These are phyloP conservation scores for Coemansia sp. DNA, from an alignment of 192 early-diverging fungal genomes.

Conservation along the genomic window DNA sequence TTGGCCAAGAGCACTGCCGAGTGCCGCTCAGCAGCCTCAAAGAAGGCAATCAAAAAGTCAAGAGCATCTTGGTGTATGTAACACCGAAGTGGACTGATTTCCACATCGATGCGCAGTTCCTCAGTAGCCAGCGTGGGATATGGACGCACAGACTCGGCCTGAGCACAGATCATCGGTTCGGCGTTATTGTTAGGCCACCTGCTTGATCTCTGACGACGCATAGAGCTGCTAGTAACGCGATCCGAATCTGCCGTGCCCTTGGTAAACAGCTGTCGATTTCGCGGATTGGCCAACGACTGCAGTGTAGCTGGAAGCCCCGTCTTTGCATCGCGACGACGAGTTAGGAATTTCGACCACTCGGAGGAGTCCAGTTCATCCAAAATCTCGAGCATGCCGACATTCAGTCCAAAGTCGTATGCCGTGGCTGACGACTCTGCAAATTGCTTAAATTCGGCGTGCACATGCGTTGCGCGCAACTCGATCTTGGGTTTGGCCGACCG, in stretches of 20 bases:
- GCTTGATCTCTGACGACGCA: conserved; percentile 41
- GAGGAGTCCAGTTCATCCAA: conserved; percentile 53
- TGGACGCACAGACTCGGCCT: conserved; percentile 53
- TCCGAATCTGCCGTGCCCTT: conserved; percentile 46
- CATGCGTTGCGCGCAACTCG: conserved; percentile 42
- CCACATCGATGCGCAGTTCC: conserved; percentile 59
- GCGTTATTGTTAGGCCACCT: conserved; percentile 46
- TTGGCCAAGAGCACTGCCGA: conserved; percentile 4
- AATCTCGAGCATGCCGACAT: conserved; percentile 48
- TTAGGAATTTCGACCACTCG: conserved; percentile 57
- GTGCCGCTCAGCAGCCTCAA: conserved; percentile 52
- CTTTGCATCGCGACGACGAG: conserved; percentile 46
- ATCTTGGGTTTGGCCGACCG: conserved; percentile 51
- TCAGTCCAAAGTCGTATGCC: conserved; percentile 43
- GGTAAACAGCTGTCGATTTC: conserved; percentile 52
- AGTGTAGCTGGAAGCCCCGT: conserved; percentile 47
- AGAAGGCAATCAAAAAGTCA: conserved; percentile 78
- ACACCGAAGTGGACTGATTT: conserved; percentile 78
- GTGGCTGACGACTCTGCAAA: conserved; percentile 38
- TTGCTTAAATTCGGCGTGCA: conserved; percentile 48
- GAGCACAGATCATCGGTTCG: conserved; percentile 43
- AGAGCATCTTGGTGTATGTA: conserved; percentile 95
- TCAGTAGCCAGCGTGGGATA: conserved; percentile 41
- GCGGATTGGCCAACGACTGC: conserved; percentile 42
- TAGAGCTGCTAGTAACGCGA: conserved; percentile 33